Conservation (phyloP, 345 rosid genomes). For the Cardamine occulta region DNA sequence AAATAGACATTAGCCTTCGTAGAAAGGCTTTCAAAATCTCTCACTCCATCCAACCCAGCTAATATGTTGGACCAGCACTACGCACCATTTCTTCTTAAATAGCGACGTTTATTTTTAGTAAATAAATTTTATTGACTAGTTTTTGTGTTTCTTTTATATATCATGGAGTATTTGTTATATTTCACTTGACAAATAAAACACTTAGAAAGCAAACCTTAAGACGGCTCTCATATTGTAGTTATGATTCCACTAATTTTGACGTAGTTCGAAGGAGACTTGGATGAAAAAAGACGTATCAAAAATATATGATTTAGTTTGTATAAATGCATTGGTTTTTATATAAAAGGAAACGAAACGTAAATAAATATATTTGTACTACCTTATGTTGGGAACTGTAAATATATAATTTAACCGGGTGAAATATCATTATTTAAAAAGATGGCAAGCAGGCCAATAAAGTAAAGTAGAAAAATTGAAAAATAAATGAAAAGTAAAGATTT, state of each 20-base stretch:
- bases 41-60: constrained; percentile 19
- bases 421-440: constrained; percentile 7
- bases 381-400: constrained; percentile 28
- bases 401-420: constrained; percentile 8
- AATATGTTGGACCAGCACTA: constrained; percentile 22
- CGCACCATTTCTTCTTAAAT: constrained; percentile 5
- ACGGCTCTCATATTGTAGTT: constrained; percentile 21
- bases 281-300: not conserved
- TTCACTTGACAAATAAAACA: constrained; percentile 20
- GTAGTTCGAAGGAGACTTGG: constrained; percentile 18
- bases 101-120: constrained; percentile 23
- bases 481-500: constrained; percentile 23
- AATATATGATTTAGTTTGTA: not conserved
- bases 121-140: not conserved
- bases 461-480: not conserved
- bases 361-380: constrained; percentile 1
- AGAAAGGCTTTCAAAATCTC: constrained; percentile 5
- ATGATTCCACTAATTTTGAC: constrained; percentile 22
- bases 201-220: constrained; percentile 2
- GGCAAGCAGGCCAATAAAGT: constrained; percentile 38
- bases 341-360: not conserved
- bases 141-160: not conserved
- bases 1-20: not conserved
- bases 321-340: not conserved
- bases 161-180: not conserved